These are phyloP conservation scores for Botrytis fabae DNA, from an alignment of 2,329 filamentous ascomycete species.

Conservation along the genomic window DNA sequence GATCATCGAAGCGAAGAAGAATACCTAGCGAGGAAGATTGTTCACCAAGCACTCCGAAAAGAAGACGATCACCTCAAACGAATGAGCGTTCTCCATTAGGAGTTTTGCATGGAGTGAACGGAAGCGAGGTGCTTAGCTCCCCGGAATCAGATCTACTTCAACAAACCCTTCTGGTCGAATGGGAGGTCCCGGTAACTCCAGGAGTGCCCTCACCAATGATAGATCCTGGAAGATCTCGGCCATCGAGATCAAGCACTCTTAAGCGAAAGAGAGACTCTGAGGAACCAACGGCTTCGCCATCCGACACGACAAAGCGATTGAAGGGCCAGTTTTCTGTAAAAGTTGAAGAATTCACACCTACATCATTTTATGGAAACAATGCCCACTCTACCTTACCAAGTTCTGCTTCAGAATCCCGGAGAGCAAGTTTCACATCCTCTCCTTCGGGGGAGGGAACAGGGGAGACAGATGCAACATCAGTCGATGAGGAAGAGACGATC, in stretches of 20 bases:
- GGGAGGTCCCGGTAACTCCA: not conserved
- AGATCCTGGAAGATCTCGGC: slow-evolving; percentile 4
- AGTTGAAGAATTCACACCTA: slow-evolving; percentile 22
- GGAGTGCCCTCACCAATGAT: not conserved
- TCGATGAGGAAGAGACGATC: slow-evolving; percentile 41
- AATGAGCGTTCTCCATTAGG: not conserved
- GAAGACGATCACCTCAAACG: not conserved
- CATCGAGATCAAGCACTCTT: slow-evolving; percentile 11
- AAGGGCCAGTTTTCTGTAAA: slow-evolving; percentile 22
- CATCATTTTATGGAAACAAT: not conserved
- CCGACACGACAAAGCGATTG: slow-evolving; percentile 19
- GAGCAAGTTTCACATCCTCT: slow-evolving; percentile 21
- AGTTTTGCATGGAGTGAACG: not conserved
- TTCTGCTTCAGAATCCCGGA: slow-evolving; percentile 24
- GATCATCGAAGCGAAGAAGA: slow-evolving; percentile 5
- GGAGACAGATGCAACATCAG: slow-evolving; percentile 40
- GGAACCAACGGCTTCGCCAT: slow-evolving; percentile 22
- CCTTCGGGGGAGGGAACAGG: slow-evolving; percentile 28
- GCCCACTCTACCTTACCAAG: slow-evolving; percentile 26
- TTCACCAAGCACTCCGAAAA: slow-evolving; percentile 1
- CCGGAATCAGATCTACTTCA: not conserved
- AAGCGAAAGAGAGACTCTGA: slow-evolving; percentile 35
- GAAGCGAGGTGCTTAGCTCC: not conserved
- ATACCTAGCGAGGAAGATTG: not conserved
- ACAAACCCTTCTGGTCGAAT: not conserved